Evolutionary conservation across 768 basidiomycete genomes (phyloP).

Genomic region (Trametes meyenii): DNA sequence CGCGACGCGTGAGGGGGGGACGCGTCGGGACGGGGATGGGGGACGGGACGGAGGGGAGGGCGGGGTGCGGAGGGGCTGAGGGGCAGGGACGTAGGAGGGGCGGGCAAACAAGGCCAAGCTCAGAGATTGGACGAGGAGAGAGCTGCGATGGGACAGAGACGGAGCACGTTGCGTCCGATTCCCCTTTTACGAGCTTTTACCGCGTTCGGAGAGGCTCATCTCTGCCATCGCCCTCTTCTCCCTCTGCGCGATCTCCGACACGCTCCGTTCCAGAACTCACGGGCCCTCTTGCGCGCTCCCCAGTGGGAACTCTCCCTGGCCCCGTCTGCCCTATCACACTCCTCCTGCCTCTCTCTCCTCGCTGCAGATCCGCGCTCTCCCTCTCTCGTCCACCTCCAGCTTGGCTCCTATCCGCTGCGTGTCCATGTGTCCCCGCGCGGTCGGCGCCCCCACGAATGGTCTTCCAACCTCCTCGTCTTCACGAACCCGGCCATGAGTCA

Average conservation of each 20-base stretch:
- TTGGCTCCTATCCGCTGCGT: background rate
- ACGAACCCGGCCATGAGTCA: conserved; percentile 11
- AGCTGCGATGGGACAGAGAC: background rate
- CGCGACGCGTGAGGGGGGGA: conserved; percentile 12
- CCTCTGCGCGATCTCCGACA: background rate
- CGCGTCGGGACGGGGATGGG: conserved; percentile 10
- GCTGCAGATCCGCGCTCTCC: conserved; percentile 21
- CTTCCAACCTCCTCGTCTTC: background rate
- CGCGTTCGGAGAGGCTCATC: background rate
- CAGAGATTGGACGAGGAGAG: background rate
- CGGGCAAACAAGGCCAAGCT: conserved; percentile 29
- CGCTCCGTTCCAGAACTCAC: conserved; percentile 18
- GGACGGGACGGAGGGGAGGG: conserved; percentile 6
- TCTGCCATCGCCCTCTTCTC: conserved; percentile 1
- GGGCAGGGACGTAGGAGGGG: background rate
- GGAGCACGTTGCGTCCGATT: conserved; percentile 1
- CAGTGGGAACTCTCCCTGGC: conserved; percentile 2
- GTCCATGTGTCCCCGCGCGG: background rate
- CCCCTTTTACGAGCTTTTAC: background rate
- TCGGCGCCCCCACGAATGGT: conserved; percentile 7
- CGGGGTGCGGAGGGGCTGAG: conserved; percentile 6
- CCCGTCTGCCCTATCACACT: conserved; percentile 9
- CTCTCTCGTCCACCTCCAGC: conserved; percentile 14
- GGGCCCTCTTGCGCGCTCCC: conserved; percentile 11
- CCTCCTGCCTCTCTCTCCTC: conserved; percentile 1